Percentiles rank a stretch among this genome's conserved stretches.
phyloP scores from a whole-genome alignment of 1,139 yeast genomes.

The Sugiyamaella neomexicana region DNA sequence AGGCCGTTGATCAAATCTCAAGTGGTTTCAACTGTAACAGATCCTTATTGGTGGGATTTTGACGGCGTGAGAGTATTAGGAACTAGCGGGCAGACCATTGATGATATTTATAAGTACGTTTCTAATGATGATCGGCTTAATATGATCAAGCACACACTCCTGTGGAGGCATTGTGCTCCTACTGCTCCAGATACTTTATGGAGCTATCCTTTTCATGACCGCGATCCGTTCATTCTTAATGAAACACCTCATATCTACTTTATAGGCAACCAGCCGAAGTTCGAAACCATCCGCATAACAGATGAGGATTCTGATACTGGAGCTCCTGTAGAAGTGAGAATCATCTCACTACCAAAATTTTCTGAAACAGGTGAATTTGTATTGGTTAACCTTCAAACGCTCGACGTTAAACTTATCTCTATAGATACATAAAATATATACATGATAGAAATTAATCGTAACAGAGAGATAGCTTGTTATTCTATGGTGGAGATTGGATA shows the following conservation, averaged over 20 bases:
- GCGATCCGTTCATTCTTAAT: slow-evolving; percentile 76
- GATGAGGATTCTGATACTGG: slow-evolving; percentile 35
- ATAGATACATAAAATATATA: slow-evolving; percentile 2
- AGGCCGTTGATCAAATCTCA: slow-evolving; percentile 43
- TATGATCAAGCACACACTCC: slow-evolving; percentile 65
- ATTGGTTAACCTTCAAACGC: slow-evolving; percentile 58
- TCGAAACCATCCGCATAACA: slow-evolving; percentile 45
- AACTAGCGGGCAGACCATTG: slow-evolving; percentile 80
- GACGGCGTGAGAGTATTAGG: slow-evolving; percentile 63
- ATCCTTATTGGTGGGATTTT: slow-evolving; percentile 70
- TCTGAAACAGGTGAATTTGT: slow-evolving; percentile 65
- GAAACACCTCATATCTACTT: slow-evolving; percentile 85
- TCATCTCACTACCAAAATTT: slow-evolving; percentile 75
- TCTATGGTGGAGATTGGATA: slow-evolving; percentile 31
- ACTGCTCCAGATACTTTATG: slow-evolving; percentile 94
- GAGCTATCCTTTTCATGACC: slow-evolving; percentile 75
- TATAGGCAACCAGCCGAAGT: slow-evolving; percentile 77
- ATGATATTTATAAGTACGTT: slow-evolving; percentile 68
- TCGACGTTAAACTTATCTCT: slow-evolving; percentile 51
- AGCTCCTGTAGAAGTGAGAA: slow-evolving; percentile 43
- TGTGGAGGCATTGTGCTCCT: slow-evolving; percentile 88
- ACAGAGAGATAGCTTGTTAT: not conserved
- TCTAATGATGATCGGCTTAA: slow-evolving; percentile 45
- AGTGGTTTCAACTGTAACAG: slow-evolving; percentile 50
- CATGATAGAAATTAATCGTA: not conserved